Base-by-base conservation (phyloP, 495 filamentous ascomycete species). In the Xylaria grammica region DNA sequence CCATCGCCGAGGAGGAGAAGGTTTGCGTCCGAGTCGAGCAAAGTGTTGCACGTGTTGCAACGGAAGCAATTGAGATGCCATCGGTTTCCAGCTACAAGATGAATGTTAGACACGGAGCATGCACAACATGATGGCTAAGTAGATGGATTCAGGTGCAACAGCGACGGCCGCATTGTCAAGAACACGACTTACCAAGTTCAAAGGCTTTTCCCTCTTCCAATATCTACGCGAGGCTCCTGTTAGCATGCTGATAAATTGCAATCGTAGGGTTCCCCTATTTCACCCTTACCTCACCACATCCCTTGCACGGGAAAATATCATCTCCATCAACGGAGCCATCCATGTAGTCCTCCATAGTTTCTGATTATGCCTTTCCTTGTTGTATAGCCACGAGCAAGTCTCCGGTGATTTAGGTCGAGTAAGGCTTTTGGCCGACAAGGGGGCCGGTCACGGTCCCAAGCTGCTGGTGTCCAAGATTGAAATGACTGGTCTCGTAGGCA, bases 21-120 rank as follows among this genome's bases (percentile, higher is more conserved):
- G 75, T 99, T 97, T 66, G 96, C 96, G 75, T 99, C 96, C 40
- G 95, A 97, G 79, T 99, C 96, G 77, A 99, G 90, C 29, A 98
- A 86, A 36, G 94, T 96, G 63, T 86, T 87, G 84, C 95, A 99
- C 56, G 91, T 96, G 75, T 97, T 97, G 83, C 96, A 99, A 71
- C 94, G 90, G 77, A 99, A 99, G 82, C 96, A 99, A 77, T 98
- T 92, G 72, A 99, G 93, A 84, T 99, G 95, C 95, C 95, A 99
- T 85, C 95, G 88, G 74, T 97, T 97, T 62, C 95, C 94, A 75
- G 95, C 95, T 97, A 72, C 30, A 27, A 59, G 1, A 1, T 36
- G 24, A 40, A 24, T 13, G 53, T 71, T 63, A 72, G 67, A 57
- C 19, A 52, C 22, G 19, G 29, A 29, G 50, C 29, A 50, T 50